Percentiles rank a stretch among this genome's conserved stretches.
phyloP scores from a whole-genome alignment of 2,329 filamentous ascomycete species.

The Colletotrichum higginsianum region DNA sequence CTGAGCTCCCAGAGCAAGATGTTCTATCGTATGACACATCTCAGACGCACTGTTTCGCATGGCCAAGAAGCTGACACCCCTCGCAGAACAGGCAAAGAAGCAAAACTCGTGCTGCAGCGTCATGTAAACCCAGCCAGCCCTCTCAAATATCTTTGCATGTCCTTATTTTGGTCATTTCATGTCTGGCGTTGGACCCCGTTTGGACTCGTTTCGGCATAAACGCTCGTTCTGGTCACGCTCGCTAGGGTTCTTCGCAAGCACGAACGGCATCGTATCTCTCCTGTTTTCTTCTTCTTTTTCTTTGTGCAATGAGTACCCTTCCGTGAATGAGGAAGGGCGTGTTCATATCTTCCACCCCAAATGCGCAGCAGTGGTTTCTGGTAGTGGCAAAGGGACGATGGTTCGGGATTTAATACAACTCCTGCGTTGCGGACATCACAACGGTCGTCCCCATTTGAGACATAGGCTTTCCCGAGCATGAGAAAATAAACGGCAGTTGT shows the following conservation, averaged over 20 bases:
- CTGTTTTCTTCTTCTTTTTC: neutral
- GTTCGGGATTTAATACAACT: constrained; percentile 33
- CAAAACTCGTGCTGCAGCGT: constrained; percentile 83
- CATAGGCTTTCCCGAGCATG: neutral
- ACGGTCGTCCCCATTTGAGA: constrained; percentile 1
- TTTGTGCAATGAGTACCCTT: neutral
- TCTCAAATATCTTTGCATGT: neutral
- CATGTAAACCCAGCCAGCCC: constrained; percentile 67
- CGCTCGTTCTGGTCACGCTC: constrained; percentile 35
- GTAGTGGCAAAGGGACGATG: constrained; percentile 6
- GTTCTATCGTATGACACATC: constrained; percentile 84
- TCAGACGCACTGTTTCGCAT: neutral
- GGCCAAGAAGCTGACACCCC: constrained; percentile 13
- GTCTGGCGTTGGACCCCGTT: constrained; percentile 48
- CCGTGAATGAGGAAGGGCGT: constrained; percentile 1
- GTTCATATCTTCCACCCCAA: constrained; percentile 25
- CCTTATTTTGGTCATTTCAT: constrained; percentile 27
- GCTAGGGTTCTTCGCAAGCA: constrained; percentile 23
- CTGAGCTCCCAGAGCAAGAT: constrained; percentile 95
- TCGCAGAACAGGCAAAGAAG: constrained; percentile 78
- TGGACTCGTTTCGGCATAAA: constrained; percentile 39
- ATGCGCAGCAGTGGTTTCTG: constrained; percentile 11
- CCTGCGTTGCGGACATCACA: neutral
- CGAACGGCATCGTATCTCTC: constrained; percentile 18
- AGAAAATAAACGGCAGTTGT: neutral